Evolutionary conservation across 2,329 filamentous ascomycete species (phyloP), one percentile per base, ranked within the genome.

Genomic region (Colletotrichum sp.): DNA sequence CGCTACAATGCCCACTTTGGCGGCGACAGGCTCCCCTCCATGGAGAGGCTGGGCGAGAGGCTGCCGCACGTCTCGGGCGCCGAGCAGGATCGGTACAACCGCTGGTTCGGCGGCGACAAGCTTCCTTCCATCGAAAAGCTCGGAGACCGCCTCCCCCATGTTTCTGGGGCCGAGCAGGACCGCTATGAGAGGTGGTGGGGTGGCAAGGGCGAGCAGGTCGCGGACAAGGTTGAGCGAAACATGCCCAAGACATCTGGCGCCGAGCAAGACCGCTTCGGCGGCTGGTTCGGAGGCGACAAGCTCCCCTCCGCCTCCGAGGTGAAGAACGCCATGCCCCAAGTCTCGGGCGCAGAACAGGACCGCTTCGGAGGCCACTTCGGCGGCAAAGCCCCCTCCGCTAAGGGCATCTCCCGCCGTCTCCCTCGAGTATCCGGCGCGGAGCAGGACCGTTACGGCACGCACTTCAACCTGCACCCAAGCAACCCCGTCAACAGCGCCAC

Each of bases 1-100:
- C 77, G 80, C 3, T 79, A 76, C 39, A 76, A 76, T 10, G 48
- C 78, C 8, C 80, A 77, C 75, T 79, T 81, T 36, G 78, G 78
- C n/a, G 76, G 79, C 32, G 28, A 75, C 34, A 74, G 78, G 63
- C 39, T 67, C 8, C 72, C 68, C 6, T 75, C 65, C 6, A 30
- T 66, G 4, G 26, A 55, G 1, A 67, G 68, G n/a, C 34, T 77
- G 16, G 55, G 67, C 67, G 32, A 66, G 64, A 30, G 62, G 34
- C 59, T 79, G 57, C 52, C 76, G 16, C 26, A 74, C 26, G 52
- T 78, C 64, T 44, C 76, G 13, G 57, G 78, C 5, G 76, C 77
- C 26, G 77, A 78, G 65, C 77, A 78, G 22, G 77, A 78, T n/a
- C 72, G 79, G 22, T 80, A 79, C 22, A 70, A 69, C 52, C 67